Evolutionary conservation across 192 early-diverging fungal genomes (phyloP), one percentile per base, ranked within the genome.

Genomic region (Linnemannia hyalina): DNA sequence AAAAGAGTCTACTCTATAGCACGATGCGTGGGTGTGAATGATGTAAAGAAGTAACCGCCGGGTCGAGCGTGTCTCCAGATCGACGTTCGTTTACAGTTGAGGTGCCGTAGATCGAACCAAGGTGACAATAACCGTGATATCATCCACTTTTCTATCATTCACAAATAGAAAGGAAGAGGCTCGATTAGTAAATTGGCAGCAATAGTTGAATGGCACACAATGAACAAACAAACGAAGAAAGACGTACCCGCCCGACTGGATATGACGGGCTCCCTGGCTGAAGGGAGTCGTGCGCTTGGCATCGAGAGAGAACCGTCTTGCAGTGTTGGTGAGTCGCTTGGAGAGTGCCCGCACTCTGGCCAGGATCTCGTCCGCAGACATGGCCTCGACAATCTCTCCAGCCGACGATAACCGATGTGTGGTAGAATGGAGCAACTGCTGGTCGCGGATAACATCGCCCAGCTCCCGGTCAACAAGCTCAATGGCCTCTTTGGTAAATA

Each of bases 71-170:
- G 57, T n/a, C n/a, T n/a, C 57, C 57, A 60, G 57, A 23, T 26
- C 2, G 23, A 60, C 26, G 2, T 26, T 16, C 18, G 49, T 15
- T 57, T 32, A 65, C 3, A 65, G 8, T 29, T 32, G 60, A 65
- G 72, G 8, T 29, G 29, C 5, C 22, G 74, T 76, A 9, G 82
- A 83, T 72, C 83, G 79, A 18, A 93, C 92, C 13, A 91, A 73
- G 0, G 92, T 91, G 32, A 92, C 89, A 47, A 93, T 88, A 44
- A 90, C 91, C 7, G 91, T 92, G 65, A 93, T 93, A 73, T 93
- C 92, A 65, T 93, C 92, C 36, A 91, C 79, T 81, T 93, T 93
- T 69, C 92, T 89, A 85, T 18, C 69, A 0, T 15, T 47, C 23
- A 57, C 8, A 18, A 47, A 13, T 42, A 40, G 20, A n/a, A 74